phyloP scores from a whole-genome alignment of 768 basidiomycete genomes.

The Termitomyces heimii region DNA sequence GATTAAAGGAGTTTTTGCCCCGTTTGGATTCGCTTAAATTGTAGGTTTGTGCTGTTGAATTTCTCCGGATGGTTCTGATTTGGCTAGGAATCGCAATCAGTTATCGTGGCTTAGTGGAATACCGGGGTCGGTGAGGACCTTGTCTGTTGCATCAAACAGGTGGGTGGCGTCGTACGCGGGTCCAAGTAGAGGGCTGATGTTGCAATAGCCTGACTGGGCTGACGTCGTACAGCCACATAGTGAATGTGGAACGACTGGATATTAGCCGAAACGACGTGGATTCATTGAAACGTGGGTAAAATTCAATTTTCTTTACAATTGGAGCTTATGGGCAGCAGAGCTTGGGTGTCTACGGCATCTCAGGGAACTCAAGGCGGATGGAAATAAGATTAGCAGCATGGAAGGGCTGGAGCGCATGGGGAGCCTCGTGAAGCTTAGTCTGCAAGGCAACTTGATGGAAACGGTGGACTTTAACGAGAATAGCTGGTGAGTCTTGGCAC shows the following conservation, averaged over 20 bases:
- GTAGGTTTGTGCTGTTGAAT: constrained; percentile 42
- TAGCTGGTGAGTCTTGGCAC: constrained; percentile 54
- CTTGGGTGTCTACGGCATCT: constrained; percentile 79
- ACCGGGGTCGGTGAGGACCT: constrained; percentile 63
- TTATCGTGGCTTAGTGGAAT: constrained; percentile 79
- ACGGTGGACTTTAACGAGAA: constrained; percentile 53
- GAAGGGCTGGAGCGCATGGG: constrained; percentile 79
- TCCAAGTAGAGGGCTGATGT: too few relatives aligned
- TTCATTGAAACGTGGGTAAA: constrained; percentile 72
- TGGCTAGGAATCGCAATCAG: constrained; percentile 60
- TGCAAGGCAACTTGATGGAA: constrained; percentile 67
- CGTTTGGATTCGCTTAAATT: constrained; percentile 67
- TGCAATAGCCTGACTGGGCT: constrained; percentile 80
- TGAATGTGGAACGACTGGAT: constrained; percentile 84
- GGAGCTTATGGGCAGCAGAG: constrained; percentile 40
- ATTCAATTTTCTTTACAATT: constrained; percentile 4
- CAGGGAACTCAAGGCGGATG: constrained; percentile 86
- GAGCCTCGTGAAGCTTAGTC: constrained; percentile 76
- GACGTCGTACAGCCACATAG: constrained; percentile 84
- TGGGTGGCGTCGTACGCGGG: constrained; percentile 23
- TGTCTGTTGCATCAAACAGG: constrained; percentile 75
- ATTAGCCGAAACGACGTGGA: constrained; percentile 89
- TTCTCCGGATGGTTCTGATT: constrained; percentile 1
- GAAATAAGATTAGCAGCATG: constrained; percentile 68
- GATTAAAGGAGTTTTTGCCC: constrained; percentile 87